Base-by-base conservation (phyloP, 2,329 filamentous ascomycete genomes). In the Ascochyta pisi region DNA sequence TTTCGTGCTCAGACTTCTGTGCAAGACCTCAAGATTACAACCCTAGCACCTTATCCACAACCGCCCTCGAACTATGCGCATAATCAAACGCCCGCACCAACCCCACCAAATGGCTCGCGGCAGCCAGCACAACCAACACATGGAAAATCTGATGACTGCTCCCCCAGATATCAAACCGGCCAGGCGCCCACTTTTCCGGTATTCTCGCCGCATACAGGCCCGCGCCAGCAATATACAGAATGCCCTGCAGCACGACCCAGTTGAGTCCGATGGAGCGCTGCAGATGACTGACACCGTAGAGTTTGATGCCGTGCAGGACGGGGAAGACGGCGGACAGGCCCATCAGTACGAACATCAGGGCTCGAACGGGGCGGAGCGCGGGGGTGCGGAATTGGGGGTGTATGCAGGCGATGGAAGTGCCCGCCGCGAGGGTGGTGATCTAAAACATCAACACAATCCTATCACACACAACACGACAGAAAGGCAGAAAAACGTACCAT, bases 71-170 rank as follows among this genome's bases (percentile, higher is more conserved):
- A 10, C 50, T 41, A 75, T 96, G 92, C 69, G 91, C 87, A 71
- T 90, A 89, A 76, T 96, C 91, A 77, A 97, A 96, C 4, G 93
- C 93, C 75, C 86, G 89, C 27, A 90, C 73, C 77, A 98, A 83
- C 44, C 91, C 93, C 48, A 87, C 87, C 57, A 98, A 80, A 79
- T 99, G 95, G 23, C 89, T 85, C 1, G 85, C 83, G 0, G 92
- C 94, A 0, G 95, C 95, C 58, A 92, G 76, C 15, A 98, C 81
- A 26, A 99, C 93, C 61, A 95, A 83, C 35, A 96, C 80, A 78
- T 99, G 95, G 75, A 99, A 99, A 62, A 99, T 89, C 78, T 99
- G 95, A 76, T 99, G 95, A 19, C 92, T 96, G 72, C 88, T 92
- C 34, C 95, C 94, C 85, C 90, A 90, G 47, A 97, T 90, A 76